These are phyloP conservation scores for Trametes maxima DNA, from an alignment of 768 basidiomycete species.

Conservation along the genomic window DNA sequence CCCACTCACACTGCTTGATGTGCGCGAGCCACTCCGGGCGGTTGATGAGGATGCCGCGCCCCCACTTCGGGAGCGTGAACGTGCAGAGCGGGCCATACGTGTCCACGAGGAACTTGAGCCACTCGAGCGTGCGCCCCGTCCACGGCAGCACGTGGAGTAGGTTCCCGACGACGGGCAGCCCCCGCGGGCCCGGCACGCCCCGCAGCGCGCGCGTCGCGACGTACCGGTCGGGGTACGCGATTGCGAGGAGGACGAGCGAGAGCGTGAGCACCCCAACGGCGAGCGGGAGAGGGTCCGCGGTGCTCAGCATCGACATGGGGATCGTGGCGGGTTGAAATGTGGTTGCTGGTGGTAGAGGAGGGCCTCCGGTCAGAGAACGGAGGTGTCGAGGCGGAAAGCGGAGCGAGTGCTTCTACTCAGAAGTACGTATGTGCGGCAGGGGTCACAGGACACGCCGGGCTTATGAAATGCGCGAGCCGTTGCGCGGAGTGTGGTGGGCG, in stretches of 20 bases:
- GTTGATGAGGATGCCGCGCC: constrained; percentile 23
- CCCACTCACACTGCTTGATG: constrained; percentile 14
- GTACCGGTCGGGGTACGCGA: background rate
- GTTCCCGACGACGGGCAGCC: background rate
- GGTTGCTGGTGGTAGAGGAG: too few relatives aligned
- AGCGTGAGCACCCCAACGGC: background rate
- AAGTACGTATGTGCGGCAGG: too few relatives aligned
- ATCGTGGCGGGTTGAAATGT: too few relatives aligned
- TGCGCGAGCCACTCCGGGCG: constrained; percentile 27
- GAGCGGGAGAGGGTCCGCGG: background rate
- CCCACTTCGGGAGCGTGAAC: constrained; percentile 22
- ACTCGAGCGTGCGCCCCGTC: background rate
- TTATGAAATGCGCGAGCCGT: too few relatives aligned
- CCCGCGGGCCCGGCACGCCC: background rate
- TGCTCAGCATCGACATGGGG: too few relatives aligned
- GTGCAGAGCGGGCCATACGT: constrained; percentile 24
- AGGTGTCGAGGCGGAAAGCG: too few relatives aligned
- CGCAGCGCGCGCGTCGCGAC: background rate
- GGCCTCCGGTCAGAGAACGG: too few relatives aligned
- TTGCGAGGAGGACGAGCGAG: background rate
- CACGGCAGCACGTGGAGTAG: background rate
- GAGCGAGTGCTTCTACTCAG: too few relatives aligned
- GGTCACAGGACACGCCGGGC: too few relatives aligned
- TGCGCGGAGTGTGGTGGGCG: too few relatives aligned
- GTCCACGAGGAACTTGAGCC: background rate